Conservation (phyloP, 148 eudicot species). For the Vaccinium myrtillus region DNA sequence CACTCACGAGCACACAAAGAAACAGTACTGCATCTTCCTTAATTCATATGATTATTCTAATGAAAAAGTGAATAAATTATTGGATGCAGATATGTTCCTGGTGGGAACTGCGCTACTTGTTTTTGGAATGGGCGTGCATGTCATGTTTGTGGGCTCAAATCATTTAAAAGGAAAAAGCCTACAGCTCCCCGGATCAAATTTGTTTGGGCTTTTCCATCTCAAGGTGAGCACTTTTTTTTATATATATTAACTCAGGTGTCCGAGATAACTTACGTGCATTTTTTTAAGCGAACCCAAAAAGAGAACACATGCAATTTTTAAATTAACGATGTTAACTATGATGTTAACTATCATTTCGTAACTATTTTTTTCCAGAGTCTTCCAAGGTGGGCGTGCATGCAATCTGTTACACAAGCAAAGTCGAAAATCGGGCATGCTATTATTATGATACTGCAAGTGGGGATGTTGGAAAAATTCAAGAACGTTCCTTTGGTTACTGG, state of each 20-base stretch:
- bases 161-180: constrained; percentile 17
- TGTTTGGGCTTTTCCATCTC: constrained; percentile 45
- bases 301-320: no score
- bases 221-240: constrained; percentile 22
- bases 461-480: constrained; percentile 63
- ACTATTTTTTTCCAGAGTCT: constrained; percentile 30
- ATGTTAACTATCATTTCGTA: no score
- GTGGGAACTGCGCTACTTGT: constrained; percentile 66
- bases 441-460: constrained; percentile 70
- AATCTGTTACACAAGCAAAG: constrained; percentile 55
- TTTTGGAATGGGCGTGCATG: constrained; percentile 65
- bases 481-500: constrained; percentile 51
- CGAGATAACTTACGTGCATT: no score
- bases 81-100: constrained; percentile 66
- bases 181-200: constrained; percentile 32
- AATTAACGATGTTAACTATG: no score
- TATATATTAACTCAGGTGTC: no score
- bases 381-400: constrained; percentile 48
- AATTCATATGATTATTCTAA: no score
- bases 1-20: no score
- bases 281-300: no score
- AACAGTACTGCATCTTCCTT: no score
- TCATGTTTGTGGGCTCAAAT: constrained; percentile 56
- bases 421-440: constrained; percentile 66
- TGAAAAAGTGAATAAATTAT: background rate